Evolutionary conservation across 2,329 filamentous ascomycete species (phyloP), one percentile per base, ranked within the genome.

Genomic region (Basipetospora sp.): DNA sequence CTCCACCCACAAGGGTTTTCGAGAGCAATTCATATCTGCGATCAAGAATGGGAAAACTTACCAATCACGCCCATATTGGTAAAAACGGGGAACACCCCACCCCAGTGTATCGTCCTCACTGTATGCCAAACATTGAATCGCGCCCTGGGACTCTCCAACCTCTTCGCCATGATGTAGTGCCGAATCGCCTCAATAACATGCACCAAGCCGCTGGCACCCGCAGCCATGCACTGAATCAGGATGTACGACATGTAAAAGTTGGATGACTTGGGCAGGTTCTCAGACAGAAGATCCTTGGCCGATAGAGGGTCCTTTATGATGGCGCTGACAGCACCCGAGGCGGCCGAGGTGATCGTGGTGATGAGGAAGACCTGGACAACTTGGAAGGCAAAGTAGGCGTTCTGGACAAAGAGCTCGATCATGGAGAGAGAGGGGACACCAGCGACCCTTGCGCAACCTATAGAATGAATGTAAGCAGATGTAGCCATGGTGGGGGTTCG

Each of bases 211-310:
- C 77, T 72, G 0, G 83, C 71, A 3, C 85, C 80, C 43, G 88
- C 76, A 2, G 78, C 79, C 41, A 96, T 58, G 25, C 88, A 92
- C 57, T 96, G 90, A 3, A 98, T 73, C 22, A 96, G 74, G 46
- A 98, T 92, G 60, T 96, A 98, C 0, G 80, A 80, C 20, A 93
- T 77, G 55, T 90, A 94, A 50, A 92, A 86, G 58, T 88, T 93
- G 42, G 82, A 84, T 1, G 81, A 74, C 40, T 70, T 75, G 11
- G 86, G 86, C 8, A 94, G 63, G 42, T 79, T 77, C 11, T 66
- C 51, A 2, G 82, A 76, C 4, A 90, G 64, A 36, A 87, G 53
- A 1, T 50, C 56, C 13, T 46, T 44, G 4, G 46, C 44, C 2
- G 44, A 45, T 9, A 47, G 36, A 1, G 48, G 48, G 11, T 46